Evolutionary conservation across 305 asterid species (phyloP).

Genomic region (Coffea humblotiana): DNA sequence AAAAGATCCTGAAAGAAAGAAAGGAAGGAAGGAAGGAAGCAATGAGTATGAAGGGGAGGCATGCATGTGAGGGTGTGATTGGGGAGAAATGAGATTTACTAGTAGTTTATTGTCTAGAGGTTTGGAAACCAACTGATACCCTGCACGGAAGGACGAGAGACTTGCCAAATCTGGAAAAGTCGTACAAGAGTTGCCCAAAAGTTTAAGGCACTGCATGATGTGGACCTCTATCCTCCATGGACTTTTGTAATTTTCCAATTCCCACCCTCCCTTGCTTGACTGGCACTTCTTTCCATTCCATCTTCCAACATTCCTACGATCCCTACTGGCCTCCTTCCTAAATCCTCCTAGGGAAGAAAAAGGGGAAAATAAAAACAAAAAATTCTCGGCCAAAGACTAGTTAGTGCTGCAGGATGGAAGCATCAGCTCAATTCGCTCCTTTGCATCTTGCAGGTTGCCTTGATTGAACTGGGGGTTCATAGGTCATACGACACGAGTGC

Average conservation of each 20-base stretch:
- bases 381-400: neutral
- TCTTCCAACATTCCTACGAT: neutral
- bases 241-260: neutral
- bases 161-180: slow-evolving; percentile 52
- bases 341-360: no score
- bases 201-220: slow-evolving; percentile 31
- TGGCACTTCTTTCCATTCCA: slow-evolving; percentile 12
- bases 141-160: slow-evolving; percentile 23
- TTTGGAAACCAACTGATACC: slow-evolving; percentile 36
- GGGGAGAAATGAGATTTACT: neutral
- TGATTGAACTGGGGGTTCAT: neutral
- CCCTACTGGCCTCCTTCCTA: no score
- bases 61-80: slow-evolving; percentile 45
- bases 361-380: no score
- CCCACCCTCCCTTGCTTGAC: slow-evolving; percentile 29
- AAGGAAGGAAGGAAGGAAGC: slow-evolving; percentile 14
- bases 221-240: slow-evolving; percentile 44
- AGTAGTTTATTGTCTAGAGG: slow-evolving; percentile 36
- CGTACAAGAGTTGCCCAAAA: slow-evolving; percentile 16
- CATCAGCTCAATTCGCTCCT: neutral
- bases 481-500: no score
- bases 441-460: neutral
- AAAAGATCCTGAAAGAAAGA: slow-evolving; percentile 13
- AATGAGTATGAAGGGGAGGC: neutral
- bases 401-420: neutral